Base-by-base conservation (phyloP, 2,329 filamentous ascomycete genomes). In the Delphinella strobiligena region DNA sequence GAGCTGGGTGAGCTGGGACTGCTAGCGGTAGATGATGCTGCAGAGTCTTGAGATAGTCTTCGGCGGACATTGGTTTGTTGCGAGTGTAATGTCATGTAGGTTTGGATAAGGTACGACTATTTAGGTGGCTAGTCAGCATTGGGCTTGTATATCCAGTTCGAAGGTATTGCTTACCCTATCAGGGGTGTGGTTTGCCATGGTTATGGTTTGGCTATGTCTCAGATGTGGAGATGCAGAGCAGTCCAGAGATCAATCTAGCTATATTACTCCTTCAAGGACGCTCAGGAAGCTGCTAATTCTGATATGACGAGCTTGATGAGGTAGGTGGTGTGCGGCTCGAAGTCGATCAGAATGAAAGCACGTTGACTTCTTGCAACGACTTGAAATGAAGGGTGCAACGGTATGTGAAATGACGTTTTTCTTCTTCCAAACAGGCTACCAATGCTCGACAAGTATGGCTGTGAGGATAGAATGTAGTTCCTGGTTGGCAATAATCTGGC, bases 61-160 rank as follows among this genome's bases (percentile, higher is more conserved):
- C 59, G 56, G 37, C 58, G 60, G 29, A 64, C 46, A 32, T 51
- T 53, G 43, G 61, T 60, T 46, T 64, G 60, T 37, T 64, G 60
- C 16, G 57, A 59, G 33, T 58, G 55, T 12, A 65, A 53, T 9
- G 58, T 47, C 43, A 63, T 55, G 48, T 63, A 64, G 41, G 54
- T 58, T 44, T 61, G 55, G 49, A 62, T 42, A 22, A 47, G 45
- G 18, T 44, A 40, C 4, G 42, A 43, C 45, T 47, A 36, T 27
- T 27, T 12, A 7, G 22, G n/a, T n/a, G n/a, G n/a, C n/a, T n/a
- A 7, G 22, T 27, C 22, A 27, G 22, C 22, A 27, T 12, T 27
- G 12, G 7, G 22, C 7, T 27, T 14, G 18, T 27, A 27, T 7
- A 27, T n/a, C n/a, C n/a, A n/a, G n/a, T n/a, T n/a, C n/a, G 22